Conservation (phyloP, 345 rosid species). For the Pistacia integerrima region DNA sequence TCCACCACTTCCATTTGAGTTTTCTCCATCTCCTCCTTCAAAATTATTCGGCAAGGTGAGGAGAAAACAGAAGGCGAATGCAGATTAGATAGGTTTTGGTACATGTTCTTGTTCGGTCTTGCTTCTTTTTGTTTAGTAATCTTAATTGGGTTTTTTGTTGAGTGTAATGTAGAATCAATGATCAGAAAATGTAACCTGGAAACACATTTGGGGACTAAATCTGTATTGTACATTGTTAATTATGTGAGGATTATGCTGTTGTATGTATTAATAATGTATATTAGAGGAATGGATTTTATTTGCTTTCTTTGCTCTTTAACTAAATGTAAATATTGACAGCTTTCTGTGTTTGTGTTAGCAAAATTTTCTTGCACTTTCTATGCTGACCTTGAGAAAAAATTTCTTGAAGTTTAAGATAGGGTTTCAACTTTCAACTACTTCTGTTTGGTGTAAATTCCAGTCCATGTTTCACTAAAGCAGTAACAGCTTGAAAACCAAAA, state of each 20-base stretch:
- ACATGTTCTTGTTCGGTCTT: conserved; percentile 17
- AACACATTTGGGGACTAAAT: conserved; percentile 8
- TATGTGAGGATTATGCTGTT: conserved; percentile 10
- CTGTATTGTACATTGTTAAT: conserved; percentile 11
- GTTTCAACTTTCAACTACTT: no score
- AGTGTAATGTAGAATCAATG: conserved; percentile 13
- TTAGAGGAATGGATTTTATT: conserved; percentile 12
- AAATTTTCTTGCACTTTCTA: neutral
- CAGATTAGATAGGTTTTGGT: conserved; percentile 45
- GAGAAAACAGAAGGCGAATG: conserved; percentile 55
- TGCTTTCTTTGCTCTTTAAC: conserved; percentile 9
- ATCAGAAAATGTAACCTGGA: conserved; percentile 4
- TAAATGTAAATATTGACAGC: conserved; percentile 15
- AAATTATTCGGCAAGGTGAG: conserved; percentile 57
- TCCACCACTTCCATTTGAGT: conserved; percentile 65
- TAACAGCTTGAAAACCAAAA: no score
- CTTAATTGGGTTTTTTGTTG: conserved; percentile 15
- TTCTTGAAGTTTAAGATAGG: neutral
- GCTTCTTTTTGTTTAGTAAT: conserved; percentile 9
- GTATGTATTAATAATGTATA: conserved; percentile 22
- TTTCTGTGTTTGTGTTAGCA: neutral
- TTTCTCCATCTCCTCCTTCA: conserved; percentile 89
- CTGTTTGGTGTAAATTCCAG: no score
- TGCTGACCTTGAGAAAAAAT: neutral
- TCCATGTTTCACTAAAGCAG: no score